Conservation (phyloP, 148 eudicot species). For the Selenicereus undatus region DNA sequence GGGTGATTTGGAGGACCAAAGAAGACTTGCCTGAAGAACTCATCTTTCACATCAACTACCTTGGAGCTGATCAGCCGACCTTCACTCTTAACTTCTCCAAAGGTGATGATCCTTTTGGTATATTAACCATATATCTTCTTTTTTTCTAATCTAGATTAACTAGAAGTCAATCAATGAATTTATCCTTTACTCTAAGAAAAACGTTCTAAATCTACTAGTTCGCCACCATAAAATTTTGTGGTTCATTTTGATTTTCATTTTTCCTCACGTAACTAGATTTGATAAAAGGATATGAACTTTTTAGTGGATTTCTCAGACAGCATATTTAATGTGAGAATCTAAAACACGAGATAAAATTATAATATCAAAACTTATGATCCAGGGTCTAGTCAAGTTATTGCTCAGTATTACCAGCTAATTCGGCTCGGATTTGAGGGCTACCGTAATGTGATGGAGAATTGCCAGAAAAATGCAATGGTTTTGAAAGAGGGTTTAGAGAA, state of each 20-base stretch:
- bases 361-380: background rate
- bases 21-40: slow-evolving; percentile 49
- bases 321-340: background rate
- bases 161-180: too few relatives aligned
- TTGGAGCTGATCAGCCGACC: slow-evolving; percentile 48
- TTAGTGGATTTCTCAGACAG: too few relatives aligned
- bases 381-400: slow-evolving; percentile 52
- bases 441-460: slow-evolving; percentile 32
- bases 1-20: slow-evolving; percentile 50
- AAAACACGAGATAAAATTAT: too few relatives aligned
- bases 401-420: slow-evolving; percentile 46
- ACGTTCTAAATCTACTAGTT: too few relatives aligned
- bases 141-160: too few relatives aligned
- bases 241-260: too few relatives aligned
- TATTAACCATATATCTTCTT: background rate
- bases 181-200: too few relatives aligned
- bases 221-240: too few relatives aligned
- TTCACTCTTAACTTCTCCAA: slow-evolving; percentile 55
- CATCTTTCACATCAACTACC: slow-evolving; percentile 47
- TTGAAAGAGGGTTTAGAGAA: slow-evolving; percentile 33
- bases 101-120: slow-evolving; percentile 24
- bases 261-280: too few relatives aligned
- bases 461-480: slow-evolving; percentile 32
- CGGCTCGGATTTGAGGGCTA: slow-evolving; percentile 43
- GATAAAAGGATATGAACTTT: too few relatives aligned